Base-by-base conservation (phyloP, 2,329 filamentous ascomycete species). In the Sphaceloma murrayae region DNA sequence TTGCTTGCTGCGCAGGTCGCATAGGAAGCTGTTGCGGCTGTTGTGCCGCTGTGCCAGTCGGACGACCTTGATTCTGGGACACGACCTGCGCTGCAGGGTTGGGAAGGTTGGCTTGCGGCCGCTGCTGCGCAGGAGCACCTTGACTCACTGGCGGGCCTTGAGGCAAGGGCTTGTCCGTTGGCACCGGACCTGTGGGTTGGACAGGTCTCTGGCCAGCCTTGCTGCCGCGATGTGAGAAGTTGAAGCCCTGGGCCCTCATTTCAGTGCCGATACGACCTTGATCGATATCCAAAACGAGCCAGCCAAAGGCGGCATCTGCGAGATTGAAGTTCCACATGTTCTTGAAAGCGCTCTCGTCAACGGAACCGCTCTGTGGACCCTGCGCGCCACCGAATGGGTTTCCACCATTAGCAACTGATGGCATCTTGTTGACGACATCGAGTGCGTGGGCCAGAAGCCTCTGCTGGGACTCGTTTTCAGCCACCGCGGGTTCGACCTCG, bases 291-390 rank as follows among this genome's bases (percentile, higher is more conserved):
- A 98, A 68, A 11, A 96, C 87, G 42, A 98, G 73, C 73, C 87
- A 98, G 49, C 91, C 91, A 62, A 96, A 98, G 14, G 91, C 89
- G 45, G 91, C 91, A 68, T 98, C 91, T 21, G 91, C 91, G 53
- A 98, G 67, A 64, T 96, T 96, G 68, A 98, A 98, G 66, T 98
- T 98, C 91, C 91, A 98, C 91, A 96, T 96, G 63, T 98, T 98
- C 72, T 98, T 98, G 75, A 98, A 98, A 1, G 91, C 91, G 57
- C 88, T 95, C 70, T 98, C 91, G 51, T 98, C 91, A 13, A 98
- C 87, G 58, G 94, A 85, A 22, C 91, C 91, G 40, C 85, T 80
- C 47, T 77, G 75, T 43, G 73, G 79, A 29, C 82, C 83, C 43
- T 80, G 77, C 21, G 85, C 85, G 10, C 89, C 89, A 33, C 91